These are phyloP conservation scores for Aspergillus thermomutatus DNA, from an alignment of 2,329 filamentous ascomycete species.

Conservation along the genomic window DNA sequence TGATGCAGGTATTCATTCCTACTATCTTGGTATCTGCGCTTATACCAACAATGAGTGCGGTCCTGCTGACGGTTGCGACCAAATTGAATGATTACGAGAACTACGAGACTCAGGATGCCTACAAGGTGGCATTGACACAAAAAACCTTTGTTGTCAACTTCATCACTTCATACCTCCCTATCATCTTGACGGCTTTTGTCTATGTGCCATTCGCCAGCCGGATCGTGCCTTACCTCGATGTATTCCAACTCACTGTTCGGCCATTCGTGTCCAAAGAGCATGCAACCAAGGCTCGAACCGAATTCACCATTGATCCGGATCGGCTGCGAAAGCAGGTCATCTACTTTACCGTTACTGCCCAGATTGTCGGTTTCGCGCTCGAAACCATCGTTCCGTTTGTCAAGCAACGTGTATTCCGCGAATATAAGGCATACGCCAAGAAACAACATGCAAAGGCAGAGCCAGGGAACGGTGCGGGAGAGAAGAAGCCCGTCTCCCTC, in stretches of 20 bases:
- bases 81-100: conserved; percentile 83
- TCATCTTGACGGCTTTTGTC: conserved; percentile 88
- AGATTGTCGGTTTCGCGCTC: conserved; percentile 82
- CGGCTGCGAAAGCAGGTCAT: conserved; percentile 88
- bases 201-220: conserved; percentile 89
- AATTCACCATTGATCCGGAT: conserved; percentile 80
- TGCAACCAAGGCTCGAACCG: conserved; percentile 53
- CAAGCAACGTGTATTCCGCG: conserved; percentile 74
- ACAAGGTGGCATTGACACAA: conserved; percentile 79
- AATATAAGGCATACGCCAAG: conserved; percentile 52
- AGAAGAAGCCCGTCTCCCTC: conserved; percentile 36
- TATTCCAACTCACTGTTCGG: conserved; percentile 75
- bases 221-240: conserved; percentile 82
- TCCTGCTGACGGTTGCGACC: conserved; percentile 79
- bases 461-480: conserved; percentile 16
- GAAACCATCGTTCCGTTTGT: conserved; percentile 83
- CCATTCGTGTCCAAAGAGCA: conserved; percentile 74
- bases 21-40: conserved; percentile 79
- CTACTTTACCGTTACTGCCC: conserved; percentile 94
- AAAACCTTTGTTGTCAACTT: conserved; percentile 99
- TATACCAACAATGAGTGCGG: conserved; percentile 73
- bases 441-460: conserved; percentile 24
- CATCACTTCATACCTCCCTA: conserved; percentile 88
- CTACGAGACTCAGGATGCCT: conserved; percentile 81
- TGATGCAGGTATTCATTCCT: conserved; percentile 71